Percentiles rank a stretch among this genome's conserved stretches.
Evolutionary conservation across 1,284 basidiomycete genomes (phyloP).

Genomic region (Erythrobasidium hasegawianum): DNA sequence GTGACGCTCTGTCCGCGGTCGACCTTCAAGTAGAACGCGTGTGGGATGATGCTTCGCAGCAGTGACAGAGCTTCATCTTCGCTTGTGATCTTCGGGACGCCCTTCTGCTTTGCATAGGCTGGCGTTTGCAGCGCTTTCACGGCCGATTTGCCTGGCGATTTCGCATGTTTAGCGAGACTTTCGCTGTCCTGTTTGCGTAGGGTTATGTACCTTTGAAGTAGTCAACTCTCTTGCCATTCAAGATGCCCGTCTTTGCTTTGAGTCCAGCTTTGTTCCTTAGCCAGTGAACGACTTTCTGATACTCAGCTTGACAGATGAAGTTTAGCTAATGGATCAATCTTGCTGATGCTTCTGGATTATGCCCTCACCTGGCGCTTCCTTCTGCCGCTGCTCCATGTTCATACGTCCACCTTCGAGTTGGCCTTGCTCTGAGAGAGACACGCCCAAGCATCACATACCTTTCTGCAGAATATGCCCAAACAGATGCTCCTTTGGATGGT

Average conservation of each 20-base stretch:
- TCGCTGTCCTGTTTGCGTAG: no score
- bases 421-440: no score
- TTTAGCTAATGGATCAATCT: background rate
- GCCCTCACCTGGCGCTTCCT: constrained; percentile 15
- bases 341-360: background rate
- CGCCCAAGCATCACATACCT: no score
- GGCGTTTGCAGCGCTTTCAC: constrained; percentile 87
- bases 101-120: constrained; percentile 82
- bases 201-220: constrained; percentile 82
- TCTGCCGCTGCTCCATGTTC: constrained; percentile 19
- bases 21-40: constrained; percentile 77
- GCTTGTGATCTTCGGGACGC: constrained; percentile 68
- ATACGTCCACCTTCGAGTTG: no score
- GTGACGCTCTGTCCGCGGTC: constrained; percentile 61
- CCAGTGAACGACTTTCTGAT: constrained; percentile 71
- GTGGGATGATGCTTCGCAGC: constrained; percentile 67
- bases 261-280: constrained; percentile 79
- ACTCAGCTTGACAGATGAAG: constrained; percentile 35
- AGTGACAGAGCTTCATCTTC: constrained; percentile 73
- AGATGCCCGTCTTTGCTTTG: constrained; percentile 80
- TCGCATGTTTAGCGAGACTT: background rate
- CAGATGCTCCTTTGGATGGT: no score
- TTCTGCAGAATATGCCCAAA: no score
- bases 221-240: constrained; percentile 92
- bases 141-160: constrained; percentile 72